Evolutionary conservation across 345 rosid species (phyloP).

Genomic region (Citrus inodora): DNA sequence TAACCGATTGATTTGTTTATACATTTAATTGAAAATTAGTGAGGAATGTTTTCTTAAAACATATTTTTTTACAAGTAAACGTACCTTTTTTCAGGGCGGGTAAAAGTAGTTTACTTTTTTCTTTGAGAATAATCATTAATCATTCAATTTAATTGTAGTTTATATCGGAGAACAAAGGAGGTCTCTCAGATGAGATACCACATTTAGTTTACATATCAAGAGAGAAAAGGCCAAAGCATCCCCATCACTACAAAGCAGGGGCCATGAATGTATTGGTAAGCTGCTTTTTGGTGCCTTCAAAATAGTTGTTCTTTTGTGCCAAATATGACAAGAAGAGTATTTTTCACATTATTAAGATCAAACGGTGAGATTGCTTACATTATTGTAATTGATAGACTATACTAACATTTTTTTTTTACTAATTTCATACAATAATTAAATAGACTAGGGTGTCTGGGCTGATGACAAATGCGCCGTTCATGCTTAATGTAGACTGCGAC

Average conservation of each 20-base stretch:
- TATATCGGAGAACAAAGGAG: slow-evolving; percentile 43
- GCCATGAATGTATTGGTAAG: slow-evolving; percentile 77
- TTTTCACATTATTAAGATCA: no score
- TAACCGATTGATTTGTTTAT: not conserved
- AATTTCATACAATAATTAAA: not conserved
- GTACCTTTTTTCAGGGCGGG: no score
- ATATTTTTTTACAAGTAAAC: no score
- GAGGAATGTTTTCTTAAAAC: no score
- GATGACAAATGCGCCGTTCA: slow-evolving; percentile 70
- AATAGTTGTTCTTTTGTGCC: no score
- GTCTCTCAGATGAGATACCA: slow-evolving; percentile 37
- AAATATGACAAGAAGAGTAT: no score
- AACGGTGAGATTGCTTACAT: no score
- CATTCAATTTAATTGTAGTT: slow-evolving; percentile 28
- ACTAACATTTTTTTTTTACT: not conserved
- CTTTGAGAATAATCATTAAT: no score
- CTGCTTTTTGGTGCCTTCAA: no score
- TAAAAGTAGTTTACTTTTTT: no score
- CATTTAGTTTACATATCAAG: slow-evolving; percentile 60
- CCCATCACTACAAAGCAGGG: slow-evolving; percentile 68
- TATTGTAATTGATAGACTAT: no score
- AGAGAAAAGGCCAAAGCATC: slow-evolving; percentile 53
- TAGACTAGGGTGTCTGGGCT: slow-evolving; percentile 70
- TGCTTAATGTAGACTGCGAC: slow-evolving; percentile 83
- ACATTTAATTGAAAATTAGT: not conserved